These are phyloP conservation scores for Solidago caesia DNA, from an alignment of 129 eudicot genomes.

Conservation along the genomic window DNA sequence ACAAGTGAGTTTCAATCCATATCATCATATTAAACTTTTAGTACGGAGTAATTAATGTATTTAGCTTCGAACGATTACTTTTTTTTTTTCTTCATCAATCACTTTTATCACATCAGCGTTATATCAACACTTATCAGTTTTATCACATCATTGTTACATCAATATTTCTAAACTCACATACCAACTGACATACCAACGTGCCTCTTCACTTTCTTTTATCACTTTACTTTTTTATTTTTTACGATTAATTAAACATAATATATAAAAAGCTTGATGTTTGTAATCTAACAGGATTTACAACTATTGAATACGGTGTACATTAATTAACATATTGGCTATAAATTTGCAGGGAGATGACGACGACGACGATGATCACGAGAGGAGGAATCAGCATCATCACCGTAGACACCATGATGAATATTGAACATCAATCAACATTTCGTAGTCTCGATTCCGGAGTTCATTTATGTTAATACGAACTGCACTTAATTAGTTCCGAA, in stretches of 20 bases:
- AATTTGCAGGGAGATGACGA: slow-evolving; percentile 26
- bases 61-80: background rate
- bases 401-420: slow-evolving; percentile 8
- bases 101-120: too few species aligned
- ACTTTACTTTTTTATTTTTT: too few species aligned
- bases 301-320: background rate
- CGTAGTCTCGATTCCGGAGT: background rate
- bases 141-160: too few species aligned
- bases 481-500: background rate
- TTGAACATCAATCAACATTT: slow-evolving; percentile 15
- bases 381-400: slow-evolving; percentile 16
- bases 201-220: too few species aligned
- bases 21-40: background rate
- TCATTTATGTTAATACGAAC: background rate
- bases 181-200: too few species aligned
- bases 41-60: too few species aligned
- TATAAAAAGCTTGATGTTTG: too few species aligned
- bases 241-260: too few species aligned
- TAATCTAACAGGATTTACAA: background rate
- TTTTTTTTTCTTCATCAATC: too few species aligned
- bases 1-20: slow-evolving; percentile 43
- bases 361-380: slow-evolving; percentile 15
- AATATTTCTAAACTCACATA: too few species aligned
- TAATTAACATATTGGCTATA: background rate
- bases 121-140: too few species aligned